Conservation (phyloP, 768 basidiomycete species). For the Asterophora lycoperdoides region DNA sequence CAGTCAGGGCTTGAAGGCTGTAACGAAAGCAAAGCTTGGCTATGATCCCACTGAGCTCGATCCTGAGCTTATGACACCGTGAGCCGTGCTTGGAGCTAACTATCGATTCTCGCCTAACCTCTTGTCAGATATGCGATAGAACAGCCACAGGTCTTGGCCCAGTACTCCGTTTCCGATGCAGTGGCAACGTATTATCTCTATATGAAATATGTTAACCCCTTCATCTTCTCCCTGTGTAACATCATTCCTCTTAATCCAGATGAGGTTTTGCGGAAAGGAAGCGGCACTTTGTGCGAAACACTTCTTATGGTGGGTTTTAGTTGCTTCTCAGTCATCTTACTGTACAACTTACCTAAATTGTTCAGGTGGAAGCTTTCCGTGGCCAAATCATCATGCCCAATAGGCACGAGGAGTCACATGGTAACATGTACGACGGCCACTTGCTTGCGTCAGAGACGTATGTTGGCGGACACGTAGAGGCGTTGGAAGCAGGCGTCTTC, state of each 20-base stretch:
- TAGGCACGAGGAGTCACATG: constrained; percentile 87
- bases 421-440: constrained; percentile 94
- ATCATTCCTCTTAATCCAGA: constrained; percentile 97
- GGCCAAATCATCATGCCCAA: constrained; percentile 97
- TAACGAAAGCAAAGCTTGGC: constrained; percentile 92
- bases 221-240: constrained; percentile 98
- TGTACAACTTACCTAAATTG: constrained; percentile 1
- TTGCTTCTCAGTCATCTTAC: not conserved
- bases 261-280: constrained; percentile 93
- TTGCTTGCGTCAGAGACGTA: constrained; percentile 97
- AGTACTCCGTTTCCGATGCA: constrained; percentile 99
- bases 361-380: constrained; percentile 91
- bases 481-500: constrained; percentile 96
- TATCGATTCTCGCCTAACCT: not conserved
- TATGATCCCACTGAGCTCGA: constrained; percentile 97
- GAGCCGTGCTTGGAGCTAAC: constrained; percentile 28
- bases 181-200: constrained; percentile 99
- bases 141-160: constrained; percentile 89
- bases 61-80: constrained; percentile 99
- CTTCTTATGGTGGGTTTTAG: constrained; percentile 81
- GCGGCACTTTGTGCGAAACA: constrained; percentile 95
- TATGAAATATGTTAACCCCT: constrained; percentile 99
- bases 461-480: constrained; percentile 98
- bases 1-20: constrained; percentile 96
- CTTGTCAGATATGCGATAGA: constrained; percentile 83